Evolutionary conservation across 2,329 filamentous ascomycete genomes (phyloP).

Genomic region (Fusarium brachygibbosum): DNA sequence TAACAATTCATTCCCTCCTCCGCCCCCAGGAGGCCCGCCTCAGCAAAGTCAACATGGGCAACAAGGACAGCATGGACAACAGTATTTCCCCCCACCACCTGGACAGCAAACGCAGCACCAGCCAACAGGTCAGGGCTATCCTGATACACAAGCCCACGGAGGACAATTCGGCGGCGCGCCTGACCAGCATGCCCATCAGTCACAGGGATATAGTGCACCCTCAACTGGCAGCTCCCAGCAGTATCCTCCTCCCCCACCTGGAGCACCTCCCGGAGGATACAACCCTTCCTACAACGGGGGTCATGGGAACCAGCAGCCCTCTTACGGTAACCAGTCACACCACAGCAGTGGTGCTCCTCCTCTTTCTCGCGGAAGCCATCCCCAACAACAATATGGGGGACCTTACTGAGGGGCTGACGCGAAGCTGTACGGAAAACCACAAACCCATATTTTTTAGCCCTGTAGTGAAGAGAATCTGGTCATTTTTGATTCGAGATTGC

Average conservation of each 20-base stretch:
- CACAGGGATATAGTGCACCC: conserved; percentile 42
- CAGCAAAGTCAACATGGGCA: conserved; percentile 37
- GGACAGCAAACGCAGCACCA: conserved; percentile 43
- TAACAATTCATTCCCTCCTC: conserved; percentile 47
- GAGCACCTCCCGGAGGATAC: conserved; percentile 46
- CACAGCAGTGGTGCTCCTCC: conserved; percentile 48
- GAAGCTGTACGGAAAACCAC: conserved; percentile 4
- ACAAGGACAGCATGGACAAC: conserved; percentile 36
- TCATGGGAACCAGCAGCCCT: conserved; percentile 47
- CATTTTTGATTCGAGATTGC: conserved; percentile 27
- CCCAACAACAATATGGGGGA: conserved; percentile 46
- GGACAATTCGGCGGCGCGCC: conserved; percentile 41
- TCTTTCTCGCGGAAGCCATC: conserved; percentile 53
- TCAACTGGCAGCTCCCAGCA: conserved; percentile 40
- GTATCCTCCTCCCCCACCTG: conserved; percentile 45
- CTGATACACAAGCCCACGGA: conserved; percentile 39
- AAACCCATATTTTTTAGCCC: conserved; percentile 10
- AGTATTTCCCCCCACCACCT: conserved; percentile 43
- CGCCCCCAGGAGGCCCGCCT: conserved; percentile 40
- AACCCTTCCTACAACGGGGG: conserved; percentile 49
- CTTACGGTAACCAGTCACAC: conserved; percentile 49
- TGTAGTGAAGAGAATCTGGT: conserved; percentile 10
- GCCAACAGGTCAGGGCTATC: conserved; percentile 41
- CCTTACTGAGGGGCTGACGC: conserved; percentile 39
- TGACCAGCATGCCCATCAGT: conserved; percentile 46